Evolutionary conservation across 163 green algal species (phyloP).

Genomic region (Volvox carteri): DNA sequence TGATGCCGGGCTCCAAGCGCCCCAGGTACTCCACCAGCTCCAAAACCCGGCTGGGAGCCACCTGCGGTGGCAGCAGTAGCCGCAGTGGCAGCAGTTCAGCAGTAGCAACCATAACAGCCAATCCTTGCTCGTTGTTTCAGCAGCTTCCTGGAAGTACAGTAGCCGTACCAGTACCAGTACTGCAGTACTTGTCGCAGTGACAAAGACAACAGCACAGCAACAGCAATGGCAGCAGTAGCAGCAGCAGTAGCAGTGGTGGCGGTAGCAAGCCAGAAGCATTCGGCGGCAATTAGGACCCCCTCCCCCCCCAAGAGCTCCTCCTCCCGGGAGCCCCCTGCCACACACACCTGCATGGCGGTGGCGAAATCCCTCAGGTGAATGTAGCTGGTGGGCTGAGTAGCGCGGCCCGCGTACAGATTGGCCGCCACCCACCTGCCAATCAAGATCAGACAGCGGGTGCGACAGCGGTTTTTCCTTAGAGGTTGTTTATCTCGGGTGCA

Average conservation of each 20-base stretch:
- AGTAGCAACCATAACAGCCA: background rate
- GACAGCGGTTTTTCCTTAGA: too few species aligned
- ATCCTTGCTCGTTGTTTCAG: background rate
- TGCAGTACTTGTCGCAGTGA: background rate
- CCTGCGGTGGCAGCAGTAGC: constrained; percentile 7
- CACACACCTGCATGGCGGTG: constrained; percentile 34
- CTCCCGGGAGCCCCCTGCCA: background rate
- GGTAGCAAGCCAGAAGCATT: background rate
- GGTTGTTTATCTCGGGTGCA: too few species aligned
- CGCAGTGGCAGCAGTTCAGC: background rate
- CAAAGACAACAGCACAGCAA: background rate
- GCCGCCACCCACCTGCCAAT: constrained; percentile 50
- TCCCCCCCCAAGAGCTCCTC: background rate
- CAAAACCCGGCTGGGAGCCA: constrained; percentile 3
- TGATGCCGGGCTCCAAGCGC: background rate
- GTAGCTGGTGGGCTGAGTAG: constrained; percentile 1
- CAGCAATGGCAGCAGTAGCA: background rate
- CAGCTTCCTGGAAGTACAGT: too few species aligned
- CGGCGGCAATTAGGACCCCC: background rate
- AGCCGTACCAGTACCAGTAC: background rate
- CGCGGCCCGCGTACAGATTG: constrained; percentile 37
- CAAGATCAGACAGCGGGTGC: too few species aligned
- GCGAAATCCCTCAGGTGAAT: constrained; percentile 34
- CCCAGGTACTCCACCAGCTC: constrained; percentile 22
- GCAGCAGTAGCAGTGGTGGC: background rate